These are phyloP conservation scores for Mariannaea elegans DNA, from an alignment of 2,329 filamentous ascomycete species.

Conservation along the genomic window DNA sequence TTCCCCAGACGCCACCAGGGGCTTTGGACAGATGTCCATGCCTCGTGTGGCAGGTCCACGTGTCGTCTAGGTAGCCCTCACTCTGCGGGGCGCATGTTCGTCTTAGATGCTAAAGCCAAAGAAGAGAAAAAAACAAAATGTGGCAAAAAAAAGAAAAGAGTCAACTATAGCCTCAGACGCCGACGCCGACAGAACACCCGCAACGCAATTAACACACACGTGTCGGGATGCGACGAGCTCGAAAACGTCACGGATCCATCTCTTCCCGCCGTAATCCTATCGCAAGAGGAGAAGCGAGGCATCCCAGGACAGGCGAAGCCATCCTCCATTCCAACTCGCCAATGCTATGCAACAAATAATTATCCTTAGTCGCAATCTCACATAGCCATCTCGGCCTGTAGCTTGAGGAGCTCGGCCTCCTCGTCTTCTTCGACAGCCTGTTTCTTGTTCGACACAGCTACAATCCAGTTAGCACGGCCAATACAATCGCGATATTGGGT, in stretches of 20 bases:
- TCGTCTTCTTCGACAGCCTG: conserved; percentile 81
- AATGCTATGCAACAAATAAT: conserved; percentile 38
- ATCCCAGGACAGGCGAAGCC: conserved; percentile 3
- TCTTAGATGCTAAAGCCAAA: conserved; percentile 22
- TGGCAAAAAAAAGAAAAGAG: conserved; percentile 32
- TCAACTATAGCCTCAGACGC: conserved; percentile 42
- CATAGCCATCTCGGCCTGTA: conserved; percentile 98
- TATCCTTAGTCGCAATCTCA: conserved; percentile 50
- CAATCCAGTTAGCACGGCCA: conserved; percentile 23
- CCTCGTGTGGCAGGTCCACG: conserved; percentile 16
- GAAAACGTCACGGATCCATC: conserved; percentile 20
- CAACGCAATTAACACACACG: conserved; percentile 33
- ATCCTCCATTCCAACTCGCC: conserved; percentile 27
- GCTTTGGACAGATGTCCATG: conserved; percentile 7
- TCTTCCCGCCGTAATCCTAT: conserved; percentile 27
- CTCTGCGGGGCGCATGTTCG: conserved; percentile 7
- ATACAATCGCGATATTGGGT: not conserved
- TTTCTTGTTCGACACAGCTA: conserved; percentile 47
- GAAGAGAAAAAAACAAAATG: conserved; percentile 26
- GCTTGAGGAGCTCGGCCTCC: conserved; percentile 89
- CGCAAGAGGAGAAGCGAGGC: conserved; percentile 15
- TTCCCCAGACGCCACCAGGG: conserved; percentile 18
- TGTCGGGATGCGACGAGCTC: conserved; percentile 27
- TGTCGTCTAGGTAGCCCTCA: conserved; percentile 8
- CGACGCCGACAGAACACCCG: conserved; percentile 45